A percentile compares a stretch with the other conserved stretches of the same genome.
phyloP scores from a whole-genome alignment of 192 early-diverging fungal genomes.

The Rhizoclosmatium globosum region DNA sequence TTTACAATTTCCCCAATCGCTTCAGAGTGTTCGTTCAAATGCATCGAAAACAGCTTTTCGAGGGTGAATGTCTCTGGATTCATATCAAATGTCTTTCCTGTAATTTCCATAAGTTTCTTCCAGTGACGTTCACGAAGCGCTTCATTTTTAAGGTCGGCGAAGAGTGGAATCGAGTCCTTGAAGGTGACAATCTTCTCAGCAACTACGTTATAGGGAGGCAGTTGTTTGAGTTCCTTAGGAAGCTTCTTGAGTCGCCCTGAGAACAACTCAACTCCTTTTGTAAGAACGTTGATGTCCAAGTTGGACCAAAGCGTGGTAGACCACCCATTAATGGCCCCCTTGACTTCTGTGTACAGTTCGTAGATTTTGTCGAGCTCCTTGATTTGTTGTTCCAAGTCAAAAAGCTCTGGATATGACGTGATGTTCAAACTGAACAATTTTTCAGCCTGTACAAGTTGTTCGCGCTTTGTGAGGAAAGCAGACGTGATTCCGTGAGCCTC shows the following conservation, averaged over 20 bases:
- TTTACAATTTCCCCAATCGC: constrained; percentile 64
- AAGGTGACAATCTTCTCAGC: constrained; percentile 72
- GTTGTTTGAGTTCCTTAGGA: constrained; percentile 68
- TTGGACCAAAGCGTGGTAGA: constrained; percentile 71
- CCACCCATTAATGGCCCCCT: constrained; percentile 64
- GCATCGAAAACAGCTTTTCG: constrained; percentile 64
- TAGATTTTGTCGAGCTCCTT: constrained; percentile 68
- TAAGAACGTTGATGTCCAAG: constrained; percentile 64
- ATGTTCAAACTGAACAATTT: constrained; percentile 68
- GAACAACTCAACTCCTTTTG: constrained; percentile 66
- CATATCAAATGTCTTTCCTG: constrained; percentile 66
- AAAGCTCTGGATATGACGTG: constrained; percentile 69
- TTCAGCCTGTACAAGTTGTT: constrained; percentile 65
- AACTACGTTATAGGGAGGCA: constrained; percentile 70
- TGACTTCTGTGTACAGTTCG: constrained; percentile 64
- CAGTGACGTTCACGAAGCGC: constrained; percentile 66
- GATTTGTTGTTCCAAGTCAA: constrained; percentile 63
- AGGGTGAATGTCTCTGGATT: constrained; percentile 69
- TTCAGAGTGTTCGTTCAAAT: constrained; percentile 62
- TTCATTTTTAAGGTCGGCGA: constrained; percentile 66
- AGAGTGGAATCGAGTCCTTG: constrained; percentile 68
- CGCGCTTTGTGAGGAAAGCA: constrained; percentile 50
- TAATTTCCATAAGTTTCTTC: constrained; percentile 66
- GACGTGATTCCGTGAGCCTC: constrained; percentile 56
- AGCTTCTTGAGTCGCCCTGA: constrained; percentile 57